A percentile compares a stretch with the other conserved stretches of the same genome.
Evolutionary conservation across 2,329 filamentous ascomycete species (phyloP).

Genomic region (Trichoderma aggressivum): DNA sequence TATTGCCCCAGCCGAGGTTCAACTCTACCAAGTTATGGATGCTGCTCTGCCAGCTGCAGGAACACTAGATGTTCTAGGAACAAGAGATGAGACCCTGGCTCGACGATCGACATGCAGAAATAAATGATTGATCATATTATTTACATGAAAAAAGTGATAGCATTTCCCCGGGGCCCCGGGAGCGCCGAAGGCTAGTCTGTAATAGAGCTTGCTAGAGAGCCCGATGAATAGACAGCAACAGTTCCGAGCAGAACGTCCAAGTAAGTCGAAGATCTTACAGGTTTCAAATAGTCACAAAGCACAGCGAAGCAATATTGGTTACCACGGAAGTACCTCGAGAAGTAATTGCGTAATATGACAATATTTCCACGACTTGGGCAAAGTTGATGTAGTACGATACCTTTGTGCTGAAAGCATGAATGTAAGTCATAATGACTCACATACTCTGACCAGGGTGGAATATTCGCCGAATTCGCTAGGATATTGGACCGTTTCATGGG

Average conservation of each 20-base stretch:
- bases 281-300: rapidly evolving
- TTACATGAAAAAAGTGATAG: neutral
- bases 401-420: neutral
- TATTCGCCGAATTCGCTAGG: neutral
- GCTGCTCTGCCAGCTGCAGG: neutral
- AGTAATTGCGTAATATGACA: neutral
- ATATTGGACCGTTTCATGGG: neutral
- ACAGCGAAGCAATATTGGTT: neutral
- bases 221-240: neutral
- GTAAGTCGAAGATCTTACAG: neutral
- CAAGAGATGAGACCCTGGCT: neutral
- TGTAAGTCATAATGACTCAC: neutral
- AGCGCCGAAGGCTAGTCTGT: neutral
- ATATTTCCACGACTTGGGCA: neutral
- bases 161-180: neutral
- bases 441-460: neutral
- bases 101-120: neutral
- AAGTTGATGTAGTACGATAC: neutral
- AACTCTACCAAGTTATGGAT: neutral
- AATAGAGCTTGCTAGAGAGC: neutral
- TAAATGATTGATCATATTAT: neutral
- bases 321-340: neutral
- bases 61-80: neutral
- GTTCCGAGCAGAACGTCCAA: neutral
- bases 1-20: neutral